Percentiles rank a stretch among this genome's conserved stretches.
phyloP scores from a whole-genome alignment of 345 rosid genomes.

The Linum usitatissimum region DNA sequence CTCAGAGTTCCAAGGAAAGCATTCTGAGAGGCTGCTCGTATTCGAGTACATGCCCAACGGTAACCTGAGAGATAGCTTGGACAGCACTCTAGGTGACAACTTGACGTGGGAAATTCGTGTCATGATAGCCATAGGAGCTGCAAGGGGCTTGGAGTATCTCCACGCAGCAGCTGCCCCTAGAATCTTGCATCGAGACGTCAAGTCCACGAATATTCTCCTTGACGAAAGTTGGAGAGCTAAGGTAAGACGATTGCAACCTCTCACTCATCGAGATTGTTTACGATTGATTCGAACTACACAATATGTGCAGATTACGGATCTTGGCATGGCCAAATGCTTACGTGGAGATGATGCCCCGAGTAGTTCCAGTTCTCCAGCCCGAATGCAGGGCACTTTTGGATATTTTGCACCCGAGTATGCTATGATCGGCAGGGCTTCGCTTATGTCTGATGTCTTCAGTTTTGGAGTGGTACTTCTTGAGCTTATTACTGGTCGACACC shows the following conservation, averaged over 20 bases:
- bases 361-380: constrained; percentile 78
- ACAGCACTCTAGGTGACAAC: constrained; percentile 48
- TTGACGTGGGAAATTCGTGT: constrained; percentile 78
- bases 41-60: constrained; percentile 80
- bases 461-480: constrained; percentile 94
- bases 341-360: constrained; percentile 75
- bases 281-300: background rate
- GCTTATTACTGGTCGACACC: constrained; percentile 82
- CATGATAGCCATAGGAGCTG: constrained; percentile 86
- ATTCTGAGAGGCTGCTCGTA: constrained; percentile 69
- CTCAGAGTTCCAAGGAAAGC: constrained; percentile 66
- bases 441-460: constrained; percentile 94
- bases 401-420: constrained; percentile 98
- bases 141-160: constrained; percentile 94
- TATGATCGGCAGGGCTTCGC: constrained; percentile 83
- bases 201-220: constrained; percentile 86
- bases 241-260: constrained; percentile 31
- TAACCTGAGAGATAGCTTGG: constrained; percentile 74
- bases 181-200: constrained; percentile 94
- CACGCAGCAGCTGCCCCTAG: constrained; percentile 98
- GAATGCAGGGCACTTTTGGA: constrained; percentile 95
- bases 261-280: background rate
- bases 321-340: constrained; percentile 91
- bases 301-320: constrained; percentile 75
- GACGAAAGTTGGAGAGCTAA: constrained; percentile 81